Evolutionary conservation across 2,329 filamentous ascomycete species (phyloP), one percentile per base, ranked within the genome.

Genomic region (Calonectria pseudoreteaudii): DNA sequence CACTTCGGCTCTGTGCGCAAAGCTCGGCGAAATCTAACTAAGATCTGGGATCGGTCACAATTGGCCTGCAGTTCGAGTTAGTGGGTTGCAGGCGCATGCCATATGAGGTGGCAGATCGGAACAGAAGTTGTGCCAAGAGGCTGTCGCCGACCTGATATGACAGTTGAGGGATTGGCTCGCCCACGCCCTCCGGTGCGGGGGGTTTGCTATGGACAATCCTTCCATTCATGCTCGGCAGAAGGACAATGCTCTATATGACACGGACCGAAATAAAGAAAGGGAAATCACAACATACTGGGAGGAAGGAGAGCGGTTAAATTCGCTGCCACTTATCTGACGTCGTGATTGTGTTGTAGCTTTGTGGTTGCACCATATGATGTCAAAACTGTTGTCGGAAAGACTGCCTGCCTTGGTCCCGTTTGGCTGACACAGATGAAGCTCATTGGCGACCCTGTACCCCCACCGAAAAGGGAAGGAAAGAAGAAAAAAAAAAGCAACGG

Each of bases 31-130:
- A 56, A 34, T 58, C 53, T 69, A 6, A 28, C 53, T 69, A 6
- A 28, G 66, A 47, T 64, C 67, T 50, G 67, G 14, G 68, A 65
- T 70, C 58, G 38, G 68, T 53, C 68, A 53, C 68, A 36, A 44
- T 62, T 68, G 49, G 23, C 68, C 68, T 70, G 68, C 58, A 70
- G 58, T 41, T 18, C 34, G 31, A 52, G 67, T 70, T 44, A 64
- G 67, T 31, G 47, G 58, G 56, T 49, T 70, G 67, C 67, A 70
- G 56, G 30, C 26, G 67, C 67, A 70, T 62, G 28, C 56, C 20
- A 36, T 64, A 64, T 18, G 60, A 64, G n/a, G 23, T 49, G 60
- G 56, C 28, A 38, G 41, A 62, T 56, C 67, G 44, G 26, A 28
- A 47, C 41, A 38, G 41, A 34, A 64, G 53, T 49, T 20, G 44